Percentiles rank a stretch among this genome's conserved stretches.
Evolutionary conservation across 2,329 filamentous ascomycete species (phyloP).

Genomic region (Fusarium tupiense): DNA sequence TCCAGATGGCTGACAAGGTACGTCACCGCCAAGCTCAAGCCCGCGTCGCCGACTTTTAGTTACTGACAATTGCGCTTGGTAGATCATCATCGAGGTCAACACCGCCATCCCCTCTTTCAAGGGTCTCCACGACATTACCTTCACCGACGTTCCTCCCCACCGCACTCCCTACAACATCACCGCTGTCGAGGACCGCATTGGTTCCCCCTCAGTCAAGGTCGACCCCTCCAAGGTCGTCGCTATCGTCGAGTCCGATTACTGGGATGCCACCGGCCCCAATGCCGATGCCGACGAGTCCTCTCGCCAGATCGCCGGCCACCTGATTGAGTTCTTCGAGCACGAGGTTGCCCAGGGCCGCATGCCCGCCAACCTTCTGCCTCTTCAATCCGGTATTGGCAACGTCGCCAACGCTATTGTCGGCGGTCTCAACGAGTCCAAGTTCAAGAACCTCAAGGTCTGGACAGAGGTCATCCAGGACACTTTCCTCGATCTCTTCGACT

Average conservation of each 20-base stretch:
- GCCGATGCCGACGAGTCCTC: conserved; percentile 78
- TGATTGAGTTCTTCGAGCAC: conserved; percentile 87
- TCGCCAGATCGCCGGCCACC: conserved; percentile 76
- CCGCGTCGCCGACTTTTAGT: not conserved
- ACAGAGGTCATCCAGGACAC: conserved; percentile 93
- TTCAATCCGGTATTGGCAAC: conserved; percentile 91
- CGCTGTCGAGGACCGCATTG: conserved; percentile 86
- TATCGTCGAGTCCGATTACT: conserved; percentile 85
- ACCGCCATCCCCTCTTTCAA: conserved; percentile 86
- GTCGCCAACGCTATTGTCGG: conserved; percentile 93
- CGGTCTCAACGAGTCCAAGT: conserved; percentile 82
- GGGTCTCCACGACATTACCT: conserved; percentile 89
- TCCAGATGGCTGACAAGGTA: conserved; percentile 90
- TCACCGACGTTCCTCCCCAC: conserved; percentile 83
- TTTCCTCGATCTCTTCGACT: conserved; percentile 93
- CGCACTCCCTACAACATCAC: conserved; percentile 90
- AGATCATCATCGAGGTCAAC: conserved; percentile 92
- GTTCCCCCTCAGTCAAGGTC: conserved; percentile 81
- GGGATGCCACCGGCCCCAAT: conserved; percentile 79
- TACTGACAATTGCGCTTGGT: conserved; percentile 9
- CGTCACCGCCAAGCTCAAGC: not conserved
- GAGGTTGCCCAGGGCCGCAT: conserved; percentile 83
- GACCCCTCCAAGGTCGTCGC: conserved; percentile 87
- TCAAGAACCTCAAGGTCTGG: conserved; percentile 90
- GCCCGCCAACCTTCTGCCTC: conserved; percentile 78